Base-by-base conservation (phyloP, 2,329 filamentous ascomycete genomes). In the Colletotrichum destructivum region DNA sequence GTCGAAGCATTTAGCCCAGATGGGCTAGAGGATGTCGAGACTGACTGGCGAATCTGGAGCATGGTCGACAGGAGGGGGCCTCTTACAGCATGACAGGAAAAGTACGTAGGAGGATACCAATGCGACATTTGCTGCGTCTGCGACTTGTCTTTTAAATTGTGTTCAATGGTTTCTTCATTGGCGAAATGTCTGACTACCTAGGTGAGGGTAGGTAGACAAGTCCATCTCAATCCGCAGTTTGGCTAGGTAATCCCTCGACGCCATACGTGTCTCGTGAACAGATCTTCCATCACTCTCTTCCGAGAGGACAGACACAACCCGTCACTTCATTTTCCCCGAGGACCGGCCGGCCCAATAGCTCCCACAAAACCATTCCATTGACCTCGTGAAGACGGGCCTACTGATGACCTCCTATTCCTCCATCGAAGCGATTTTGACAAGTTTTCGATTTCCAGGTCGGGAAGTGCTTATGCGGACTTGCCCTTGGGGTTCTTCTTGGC, bases 401-500 rank as follows among this genome's bases (percentile, higher is more conserved):
- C 54, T 68, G 65, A 73, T 68, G 62, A 71, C 49, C 66, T 72
- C 71, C 71, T 63, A 55, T 67, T 66, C 62, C 51, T 66, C 71
- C 66, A 59, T 73, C 66, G 63, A 67, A 73, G 51, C 23, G 16
- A 46, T 68, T 62, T 63, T 68, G 26, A 57, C 47, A 46, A 38
- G 7, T 61, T 54, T 59, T 59, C 26, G 54, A 52, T 13, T 54
- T 71, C 46, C 46, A 38, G 8, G 26, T 64, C 42, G 21, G 56
- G 42, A 44, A 56, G 63, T 61, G 54, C 73, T 80, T 81, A 84
- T 63, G 66, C 66, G 78, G 81, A 79, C 82, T 84, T 82, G 44
- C 77, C 77, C 81, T 84, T 83, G 65, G 64, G 57, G 82, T 84
- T 85, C 84, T 95, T 87, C 84, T 87, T 88, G 78, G 84, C 82